These are phyloP conservation scores for Fusarium ambrosium DNA, from an alignment of 2,329 filamentous ascomycete species.

Conservation along the genomic window DNA sequence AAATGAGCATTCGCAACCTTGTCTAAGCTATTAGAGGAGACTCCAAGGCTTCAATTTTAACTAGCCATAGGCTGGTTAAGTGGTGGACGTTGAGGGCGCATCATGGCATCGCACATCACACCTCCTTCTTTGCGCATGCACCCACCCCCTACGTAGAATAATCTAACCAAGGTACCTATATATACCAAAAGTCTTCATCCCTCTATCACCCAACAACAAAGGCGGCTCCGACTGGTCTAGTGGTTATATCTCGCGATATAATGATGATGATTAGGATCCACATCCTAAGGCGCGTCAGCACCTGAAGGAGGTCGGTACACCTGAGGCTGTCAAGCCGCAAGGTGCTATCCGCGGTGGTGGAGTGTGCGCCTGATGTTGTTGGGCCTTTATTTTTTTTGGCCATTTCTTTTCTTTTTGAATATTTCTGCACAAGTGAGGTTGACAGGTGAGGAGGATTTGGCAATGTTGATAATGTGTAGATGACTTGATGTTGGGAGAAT, in stretches of 20 bases:
- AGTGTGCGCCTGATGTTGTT: background rate
- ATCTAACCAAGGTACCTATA: background rate
- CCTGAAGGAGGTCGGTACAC: background rate
- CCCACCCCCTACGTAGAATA: background rate
- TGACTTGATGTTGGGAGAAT: background rate
- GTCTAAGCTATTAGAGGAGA: accelerated
- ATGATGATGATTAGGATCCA: background rate
- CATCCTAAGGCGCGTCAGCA: background rate
- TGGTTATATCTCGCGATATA: background rate
- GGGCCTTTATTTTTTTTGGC: background rate
- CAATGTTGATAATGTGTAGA: background rate
- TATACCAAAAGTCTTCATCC: background rate
- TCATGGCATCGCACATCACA: background rate
- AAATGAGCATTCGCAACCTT: background rate
- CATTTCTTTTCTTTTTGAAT: background rate
- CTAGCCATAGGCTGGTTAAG: background rate
- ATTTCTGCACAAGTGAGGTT: background rate
- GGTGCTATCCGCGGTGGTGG: background rate
- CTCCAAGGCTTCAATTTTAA: background rate
- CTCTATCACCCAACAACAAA: background rate
- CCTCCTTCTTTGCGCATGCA: background rate
- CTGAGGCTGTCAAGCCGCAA: background rate
- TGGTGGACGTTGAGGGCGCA: background rate
- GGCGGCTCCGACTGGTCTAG: background rate
- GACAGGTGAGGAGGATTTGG: background rate